Conservation (phyloP, 1,284 basidiomycete genomes). For the Veloboletus limbatus region DNA sequence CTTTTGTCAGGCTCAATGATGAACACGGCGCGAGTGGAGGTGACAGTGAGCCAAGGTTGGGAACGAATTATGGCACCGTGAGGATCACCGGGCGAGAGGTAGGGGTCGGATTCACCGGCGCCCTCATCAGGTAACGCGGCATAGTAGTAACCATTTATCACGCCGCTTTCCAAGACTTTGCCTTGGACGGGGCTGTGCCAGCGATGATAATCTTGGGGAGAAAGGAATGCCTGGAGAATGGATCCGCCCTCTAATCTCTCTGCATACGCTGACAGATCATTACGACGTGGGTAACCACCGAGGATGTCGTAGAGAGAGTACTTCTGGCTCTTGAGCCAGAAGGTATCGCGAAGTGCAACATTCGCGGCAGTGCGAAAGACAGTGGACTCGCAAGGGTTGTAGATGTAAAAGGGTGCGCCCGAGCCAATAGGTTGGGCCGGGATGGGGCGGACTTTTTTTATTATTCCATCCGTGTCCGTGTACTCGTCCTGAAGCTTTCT, state of each 20-base stretch:
- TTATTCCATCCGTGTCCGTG: no score
- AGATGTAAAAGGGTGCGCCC: conserved; percentile 33
- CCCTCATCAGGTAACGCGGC: conserved; percentile 24
- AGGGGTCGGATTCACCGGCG: not conserved
- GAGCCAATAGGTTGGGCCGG: not conserved
- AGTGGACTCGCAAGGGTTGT: conserved; percentile 45
- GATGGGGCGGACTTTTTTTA: conserved; percentile 39
- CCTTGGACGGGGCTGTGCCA: conserved; percentile 55
- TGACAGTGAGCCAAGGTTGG: conserved; percentile 12
- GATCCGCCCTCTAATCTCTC: conserved; percentile 45
- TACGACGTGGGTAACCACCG: conserved; percentile 9
- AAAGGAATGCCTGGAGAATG: conserved; percentile 54
- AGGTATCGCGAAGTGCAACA: conserved; percentile 35
- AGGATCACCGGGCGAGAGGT: conserved; percentile 12
- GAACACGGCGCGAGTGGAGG: conserved; percentile 47
- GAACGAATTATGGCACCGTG: conserved; percentile 42
- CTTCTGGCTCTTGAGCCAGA: conserved; percentile 47
- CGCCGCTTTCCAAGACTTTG: conserved; percentile 38
- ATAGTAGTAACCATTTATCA: conserved; percentile 51
- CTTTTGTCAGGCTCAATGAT: conserved; percentile 46
- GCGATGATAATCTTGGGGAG: conserved; percentile 47
- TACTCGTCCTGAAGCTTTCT: conserved; percentile 14
- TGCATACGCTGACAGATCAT: not conserved
- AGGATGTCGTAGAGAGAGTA: conserved; percentile 41
- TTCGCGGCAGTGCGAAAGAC: conserved; percentile 37